Evolutionary conservation across 1,284 basidiomycete species (phyloP).

Genomic region (Heliocybe sulcata): DNA sequence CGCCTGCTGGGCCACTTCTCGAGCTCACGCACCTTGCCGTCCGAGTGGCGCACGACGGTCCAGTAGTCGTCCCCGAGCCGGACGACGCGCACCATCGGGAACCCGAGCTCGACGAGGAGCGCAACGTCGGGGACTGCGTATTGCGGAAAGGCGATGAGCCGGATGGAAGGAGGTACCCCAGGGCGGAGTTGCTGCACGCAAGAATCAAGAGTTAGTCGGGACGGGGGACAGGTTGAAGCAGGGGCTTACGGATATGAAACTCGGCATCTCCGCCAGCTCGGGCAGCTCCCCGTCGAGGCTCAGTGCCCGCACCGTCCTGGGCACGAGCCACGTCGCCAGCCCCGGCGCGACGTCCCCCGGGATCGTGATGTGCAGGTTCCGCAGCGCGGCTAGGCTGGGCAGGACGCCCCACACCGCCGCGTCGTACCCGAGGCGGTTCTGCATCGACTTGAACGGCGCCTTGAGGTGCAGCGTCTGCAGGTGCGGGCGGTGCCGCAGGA

Average conservation of each 20-base stretch:
- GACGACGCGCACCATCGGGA: slow-evolving; percentile 50
- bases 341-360: slow-evolving; percentile 56
- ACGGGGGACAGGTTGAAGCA: too few species aligned
- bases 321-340: slow-evolving; percentile 62
- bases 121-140: slow-evolving; percentile 36
- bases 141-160: slow-evolving; percentile 47
- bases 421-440: slow-evolving; percentile 52
- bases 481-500: slow-evolving; percentile 49
- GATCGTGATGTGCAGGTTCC: slow-evolving; percentile 49
- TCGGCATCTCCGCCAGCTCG: slow-evolving; percentile 13
- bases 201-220: too few species aligned
- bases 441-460: slow-evolving; percentile 36
- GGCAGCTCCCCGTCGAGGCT: slow-evolving; percentile 19
- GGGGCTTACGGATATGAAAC: slow-evolving; percentile 22
- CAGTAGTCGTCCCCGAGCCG: slow-evolving; percentile 47
- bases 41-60: slow-evolving; percentile 30
- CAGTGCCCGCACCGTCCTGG: slow-evolving; percentile 46
- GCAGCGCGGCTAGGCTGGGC: slow-evolving; percentile 43
- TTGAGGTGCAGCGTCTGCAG: slow-evolving; percentile 46
- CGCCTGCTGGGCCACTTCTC: slow-evolving; percentile 51
- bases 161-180: slow-evolving; percentile 46
- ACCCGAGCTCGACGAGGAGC: slow-evolving; percentile 45
- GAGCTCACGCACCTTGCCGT: slow-evolving; percentile 25
- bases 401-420: slow-evolving; percentile 66
- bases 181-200: slow-evolving; percentile 50